phyloP scores from a whole-genome alignment of 78 protist genomes.

The Dictyostelium discoideum region dicty_2.7 NC_007088.5:2790501-2791000 shows the following conservation, averaged over 20 bases:
- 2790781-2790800: neutral
- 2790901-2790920: slow-evolving; percentile 1
- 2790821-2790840: neutral
- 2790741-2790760: neutral
- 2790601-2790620: neutral
- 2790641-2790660: neutral
- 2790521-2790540: neutral
- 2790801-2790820: neutral
- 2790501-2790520: neutral
- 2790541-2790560: neutral
- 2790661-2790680: neutral
- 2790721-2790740: neutral
- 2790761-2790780: neutral
- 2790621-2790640: neutral
- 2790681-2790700: neutral
- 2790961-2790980: neutral
- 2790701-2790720: neutral
- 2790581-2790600: neutral
- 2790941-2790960: neutral
- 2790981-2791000: neutral
- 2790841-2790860: neutral
- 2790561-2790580: slow-evolving; percentile 4
- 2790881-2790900: neutral
- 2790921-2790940: neutral
- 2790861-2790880: neutral